phyloP scores from a whole-genome alignment of 768 basidiomycete genomes.

The Xerocomellus dryophilus region DNA sequence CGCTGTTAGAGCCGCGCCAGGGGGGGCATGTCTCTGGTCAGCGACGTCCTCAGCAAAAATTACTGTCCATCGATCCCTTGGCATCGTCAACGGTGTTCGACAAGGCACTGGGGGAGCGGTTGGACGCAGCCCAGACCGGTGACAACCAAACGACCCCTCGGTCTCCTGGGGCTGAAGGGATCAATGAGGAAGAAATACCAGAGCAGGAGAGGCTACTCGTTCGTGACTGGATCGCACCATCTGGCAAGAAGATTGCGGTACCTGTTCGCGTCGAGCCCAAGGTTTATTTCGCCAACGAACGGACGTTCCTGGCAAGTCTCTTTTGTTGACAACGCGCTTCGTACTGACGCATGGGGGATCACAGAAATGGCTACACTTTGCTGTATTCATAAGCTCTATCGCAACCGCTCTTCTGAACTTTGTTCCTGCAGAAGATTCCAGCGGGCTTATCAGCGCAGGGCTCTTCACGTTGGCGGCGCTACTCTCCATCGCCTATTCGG shows the following conservation, averaged over 20 bases:
- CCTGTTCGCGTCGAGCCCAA: slow-evolving; percentile 98
- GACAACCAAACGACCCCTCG: slow-evolving; percentile 16
- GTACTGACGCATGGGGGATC: not conserved
- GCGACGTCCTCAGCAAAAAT: slow-evolving; percentile 21
- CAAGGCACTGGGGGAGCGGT: slow-evolving; percentile 70
- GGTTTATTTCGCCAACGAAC: slow-evolving; percentile 94
- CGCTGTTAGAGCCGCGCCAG: slow-evolving; percentile 34
- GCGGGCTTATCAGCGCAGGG: slow-evolving; percentile 81
- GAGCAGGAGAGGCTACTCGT: slow-evolving; percentile 56
- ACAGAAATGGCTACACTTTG: slow-evolving; percentile 87
- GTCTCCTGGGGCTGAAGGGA: slow-evolving; percentile 33
- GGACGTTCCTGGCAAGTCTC: slow-evolving; percentile 83
- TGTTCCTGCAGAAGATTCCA: slow-evolving; percentile 61
- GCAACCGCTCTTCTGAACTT: slow-evolving; percentile 91
- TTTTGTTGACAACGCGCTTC: not conserved
- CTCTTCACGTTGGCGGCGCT: slow-evolving; percentile 91
- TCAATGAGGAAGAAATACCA: slow-evolving; percentile 36
- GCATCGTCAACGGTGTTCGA: slow-evolving; percentile 81
- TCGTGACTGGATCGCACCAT: slow-evolving; percentile 72
- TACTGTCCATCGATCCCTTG: slow-evolving; percentile 81
- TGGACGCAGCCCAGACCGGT: slow-evolving; percentile 39
- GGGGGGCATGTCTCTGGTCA: slow-evolving; percentile 21
- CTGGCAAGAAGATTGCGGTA: slow-evolving; percentile 86
- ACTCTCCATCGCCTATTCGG: slow-evolving; percentile 83
- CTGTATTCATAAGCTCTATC: slow-evolving; percentile 84